Conservation (phyloP, 306 rosid species). For the Cicer cuneatum region DNA sequence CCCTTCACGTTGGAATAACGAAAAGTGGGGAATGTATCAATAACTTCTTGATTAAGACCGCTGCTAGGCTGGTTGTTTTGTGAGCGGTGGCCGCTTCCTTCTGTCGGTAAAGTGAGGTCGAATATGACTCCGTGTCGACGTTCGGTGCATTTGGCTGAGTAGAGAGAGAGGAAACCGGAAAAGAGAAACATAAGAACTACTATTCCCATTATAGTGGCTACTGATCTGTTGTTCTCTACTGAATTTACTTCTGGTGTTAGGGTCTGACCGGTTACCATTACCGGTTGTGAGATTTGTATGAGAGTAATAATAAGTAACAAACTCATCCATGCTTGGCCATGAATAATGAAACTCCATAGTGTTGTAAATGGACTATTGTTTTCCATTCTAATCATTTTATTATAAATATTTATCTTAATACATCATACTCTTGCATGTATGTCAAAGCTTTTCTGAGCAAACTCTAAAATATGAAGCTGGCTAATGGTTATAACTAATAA, state of each 20-base stretch:
- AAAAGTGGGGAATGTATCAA: slow-evolving; percentile 71
- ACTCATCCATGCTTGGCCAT: slow-evolving; percentile 23
- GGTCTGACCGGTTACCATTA: slow-evolving; percentile 50
- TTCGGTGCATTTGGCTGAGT: slow-evolving; percentile 68
- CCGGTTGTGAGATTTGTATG: slow-evolving; percentile 13
- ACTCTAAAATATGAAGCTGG: not conserved
- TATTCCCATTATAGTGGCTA: slow-evolving; percentile 56
- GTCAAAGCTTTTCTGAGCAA: not conserved
- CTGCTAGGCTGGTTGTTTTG: slow-evolving; percentile 32
- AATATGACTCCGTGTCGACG: slow-evolving; percentile 24
- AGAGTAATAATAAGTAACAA: slow-evolving; percentile 7
- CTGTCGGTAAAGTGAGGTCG: slow-evolving; percentile 24
- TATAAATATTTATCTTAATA: not conserved
- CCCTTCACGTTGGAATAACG: slow-evolving; percentile 72
- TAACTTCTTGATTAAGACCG: slow-evolving; percentile 61
- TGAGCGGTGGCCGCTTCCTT: not conserved
- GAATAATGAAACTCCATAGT: not conserved
- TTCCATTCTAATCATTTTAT: not conserved
- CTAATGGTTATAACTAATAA: not conserved
- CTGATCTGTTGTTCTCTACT: slow-evolving; percentile 39
- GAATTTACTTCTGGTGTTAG: not conserved
- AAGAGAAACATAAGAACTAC: slow-evolving; percentile 60
- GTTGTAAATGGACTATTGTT: not conserved
- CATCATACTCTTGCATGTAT: slow-evolving; percentile 28
- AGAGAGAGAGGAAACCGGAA: slow-evolving; percentile 71